Evolutionary conservation across 441 rosid genomes (phyloP).

Genomic region (Sinapis alba): DNA sequence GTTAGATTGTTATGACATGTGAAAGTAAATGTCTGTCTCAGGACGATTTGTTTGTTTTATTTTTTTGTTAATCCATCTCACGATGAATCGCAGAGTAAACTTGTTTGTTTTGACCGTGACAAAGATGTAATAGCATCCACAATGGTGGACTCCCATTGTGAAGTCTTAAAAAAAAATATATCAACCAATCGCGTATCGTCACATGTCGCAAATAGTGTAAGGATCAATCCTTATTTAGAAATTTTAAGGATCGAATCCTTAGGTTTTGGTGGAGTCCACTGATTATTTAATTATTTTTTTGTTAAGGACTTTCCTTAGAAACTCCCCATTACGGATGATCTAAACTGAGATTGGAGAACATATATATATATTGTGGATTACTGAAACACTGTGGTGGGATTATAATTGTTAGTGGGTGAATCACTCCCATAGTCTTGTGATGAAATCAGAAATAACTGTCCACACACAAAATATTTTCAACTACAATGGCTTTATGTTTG

Average conservation of each 20-base stretch:
- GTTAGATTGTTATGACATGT: not conserved
- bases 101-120: not conserved
- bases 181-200: no score
- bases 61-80: not conserved
- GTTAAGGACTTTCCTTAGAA: no score
- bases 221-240: no score
- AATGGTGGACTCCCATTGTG: no score
- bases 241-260: no score
- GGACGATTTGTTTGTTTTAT: not conserved
- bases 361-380: not conserved
- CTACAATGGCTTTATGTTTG: conserved; percentile 3
- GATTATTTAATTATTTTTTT: no score
- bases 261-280: no score
- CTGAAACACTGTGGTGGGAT: conserved; percentile 6
- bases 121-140: no score
- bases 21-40: not conserved
- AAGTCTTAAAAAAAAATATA: no score
- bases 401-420: not conserved
- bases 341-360: not conserved
- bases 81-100: not conserved
- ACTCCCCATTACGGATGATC: no score
- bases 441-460: conserved; percentile 3
- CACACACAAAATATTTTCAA: conserved; percentile 19
- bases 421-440: conserved; percentile 8
- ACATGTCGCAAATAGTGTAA: no score